Evolutionary conservation across 2,329 filamentous ascomycete species (phyloP), one percentile per base, ranked within the genome.

Genomic region (Beauveria pseudobassiana): DNA sequence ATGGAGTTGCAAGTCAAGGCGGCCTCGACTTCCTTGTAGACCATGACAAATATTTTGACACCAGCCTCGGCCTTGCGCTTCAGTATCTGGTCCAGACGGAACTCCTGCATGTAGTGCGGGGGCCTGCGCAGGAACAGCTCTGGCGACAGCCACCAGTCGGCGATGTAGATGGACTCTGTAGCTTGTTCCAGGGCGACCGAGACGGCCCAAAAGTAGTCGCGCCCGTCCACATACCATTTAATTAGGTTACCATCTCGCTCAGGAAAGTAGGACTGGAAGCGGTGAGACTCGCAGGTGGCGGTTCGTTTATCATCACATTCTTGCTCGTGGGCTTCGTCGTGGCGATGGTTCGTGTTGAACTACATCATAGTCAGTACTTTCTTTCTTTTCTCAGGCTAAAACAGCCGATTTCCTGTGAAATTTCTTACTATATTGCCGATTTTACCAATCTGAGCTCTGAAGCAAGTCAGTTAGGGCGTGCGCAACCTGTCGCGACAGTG

Each of bases 191-290:
- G 80, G 0, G 93, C 93, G 40, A 88, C 86, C 0, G 92, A 96
- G 12, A 99, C 92, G 20, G 95, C 85, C 87, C 92, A 96, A 73
- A 95, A 96, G 75, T 99, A 99, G 76, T 98, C 90, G 64, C 92
- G 82, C 3, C 92, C 95, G 72, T 98, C 95, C 12, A 98, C 91
- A 75, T 97, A 98, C 93, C 93, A 99, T 78, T 98, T 98, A 72
- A 95, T 81, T 62, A 89, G 81, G 73, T 98, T 97, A 30, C 87
- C 89, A 12, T 93, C 87, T 49, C 88, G 86, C 72, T 93, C 88
- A 0, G 93, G 93, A 43, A 96, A 96, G 75, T 90, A 99, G 4
- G 91, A 96, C n/a, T 89, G 74, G 77, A 92, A 98, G 48, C 93
- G 87, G 71, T 98, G 87, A 16, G 84, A 81, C 62, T 93, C 84